phyloP scores from a whole-genome alignment of 306 rosid species.

The Fagus crenata region DNA sequence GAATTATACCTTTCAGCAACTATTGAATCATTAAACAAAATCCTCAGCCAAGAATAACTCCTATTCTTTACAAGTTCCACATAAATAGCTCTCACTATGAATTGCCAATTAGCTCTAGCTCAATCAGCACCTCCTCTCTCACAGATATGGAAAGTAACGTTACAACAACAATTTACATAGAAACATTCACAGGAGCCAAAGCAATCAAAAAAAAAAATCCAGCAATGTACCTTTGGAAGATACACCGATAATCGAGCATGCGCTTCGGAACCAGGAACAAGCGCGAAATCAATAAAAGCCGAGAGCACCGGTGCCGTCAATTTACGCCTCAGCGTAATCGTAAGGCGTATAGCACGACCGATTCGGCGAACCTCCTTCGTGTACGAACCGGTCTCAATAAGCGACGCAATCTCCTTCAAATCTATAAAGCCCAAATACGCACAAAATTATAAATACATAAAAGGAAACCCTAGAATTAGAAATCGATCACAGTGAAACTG shows the following conservation, averaged over 20 bases:
- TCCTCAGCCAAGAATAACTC: too few species aligned
- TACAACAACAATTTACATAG: too few species aligned
- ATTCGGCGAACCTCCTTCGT: slow-evolving; percentile 86
- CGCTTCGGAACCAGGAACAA: slow-evolving; percentile 65
- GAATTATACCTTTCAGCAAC: too few species aligned
- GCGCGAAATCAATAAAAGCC: slow-evolving; percentile 60
- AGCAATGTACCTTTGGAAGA: slow-evolving; percentile 71
- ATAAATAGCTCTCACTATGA: too few species aligned
- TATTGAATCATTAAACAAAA: too few species aligned
- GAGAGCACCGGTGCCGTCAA: slow-evolving; percentile 65
- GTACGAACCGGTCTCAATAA: slow-evolving; percentile 85
- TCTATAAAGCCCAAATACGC: slow-evolving; percentile 36
- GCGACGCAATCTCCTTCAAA: slow-evolving; percentile 91
- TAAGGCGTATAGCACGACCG: slow-evolving; percentile 85
- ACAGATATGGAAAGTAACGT: too few species aligned
- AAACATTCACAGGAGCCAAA: too few species aligned
- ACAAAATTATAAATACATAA: not conserved
- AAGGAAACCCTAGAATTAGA: not conserved
- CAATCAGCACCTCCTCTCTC: too few species aligned
- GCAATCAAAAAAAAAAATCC: not conserved
- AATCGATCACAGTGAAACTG: slow-evolving; percentile 16
- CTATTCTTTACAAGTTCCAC: too few species aligned
- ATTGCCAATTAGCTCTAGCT: too few species aligned
- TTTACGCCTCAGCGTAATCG: slow-evolving; percentile 73
- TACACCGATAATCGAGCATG: slow-evolving; percentile 56